Conservation (phyloP, 2,329 filamentous ascomycete genomes). For the Talaromyces sp. region DNA sequence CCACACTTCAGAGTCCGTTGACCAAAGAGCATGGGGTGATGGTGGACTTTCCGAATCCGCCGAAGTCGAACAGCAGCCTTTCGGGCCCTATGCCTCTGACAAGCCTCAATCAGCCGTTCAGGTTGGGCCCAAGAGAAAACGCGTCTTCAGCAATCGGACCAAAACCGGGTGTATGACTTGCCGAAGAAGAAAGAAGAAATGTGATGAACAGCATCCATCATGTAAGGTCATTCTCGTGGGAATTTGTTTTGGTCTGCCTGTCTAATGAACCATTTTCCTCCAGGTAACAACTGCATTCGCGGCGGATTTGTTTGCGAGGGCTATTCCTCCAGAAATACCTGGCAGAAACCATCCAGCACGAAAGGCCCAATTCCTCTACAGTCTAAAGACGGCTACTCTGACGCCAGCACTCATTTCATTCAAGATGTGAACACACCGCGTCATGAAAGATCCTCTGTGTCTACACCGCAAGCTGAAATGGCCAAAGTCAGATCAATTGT, state of each 20-base stretch:
- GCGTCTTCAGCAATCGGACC: conserved; percentile 81
- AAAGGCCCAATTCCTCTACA: conserved; percentile 68
- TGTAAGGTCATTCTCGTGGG: conserved; percentile 55
- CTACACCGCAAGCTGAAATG: conserved; percentile 36
- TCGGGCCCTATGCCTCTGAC: conserved; percentile 27
- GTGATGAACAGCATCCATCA: conserved; percentile 86
- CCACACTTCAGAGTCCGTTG: conserved; percentile 32
- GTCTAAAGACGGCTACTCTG: conserved; percentile 64
- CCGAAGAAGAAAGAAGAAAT: conserved; percentile 91
- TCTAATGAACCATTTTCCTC: conserved; percentile 12
- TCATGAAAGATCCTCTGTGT: conserved; percentile 33
- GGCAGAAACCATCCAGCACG: conserved; percentile 70
- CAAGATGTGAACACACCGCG: conserved; percentile 31
- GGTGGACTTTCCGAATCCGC: conserved; percentile 31
- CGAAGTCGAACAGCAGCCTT: conserved; percentile 28
- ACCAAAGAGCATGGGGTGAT: conserved; percentile 24
- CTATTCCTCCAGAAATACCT: conserved; percentile 73
- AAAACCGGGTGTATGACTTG: conserved; percentile 96
- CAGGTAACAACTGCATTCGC: conserved; percentile 82
- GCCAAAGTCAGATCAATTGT: conserved; percentile 42
- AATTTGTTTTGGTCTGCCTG: conserved; percentile 10
- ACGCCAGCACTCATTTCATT: conserved; percentile 31
- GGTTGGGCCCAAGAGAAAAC: conserved; percentile 42
- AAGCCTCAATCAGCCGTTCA: conserved; percentile 30
- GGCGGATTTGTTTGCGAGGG: conserved; percentile 89